phyloP scores from a whole-genome alignment of 768 basidiomycete species.

The Trametes elegans region DNA sequence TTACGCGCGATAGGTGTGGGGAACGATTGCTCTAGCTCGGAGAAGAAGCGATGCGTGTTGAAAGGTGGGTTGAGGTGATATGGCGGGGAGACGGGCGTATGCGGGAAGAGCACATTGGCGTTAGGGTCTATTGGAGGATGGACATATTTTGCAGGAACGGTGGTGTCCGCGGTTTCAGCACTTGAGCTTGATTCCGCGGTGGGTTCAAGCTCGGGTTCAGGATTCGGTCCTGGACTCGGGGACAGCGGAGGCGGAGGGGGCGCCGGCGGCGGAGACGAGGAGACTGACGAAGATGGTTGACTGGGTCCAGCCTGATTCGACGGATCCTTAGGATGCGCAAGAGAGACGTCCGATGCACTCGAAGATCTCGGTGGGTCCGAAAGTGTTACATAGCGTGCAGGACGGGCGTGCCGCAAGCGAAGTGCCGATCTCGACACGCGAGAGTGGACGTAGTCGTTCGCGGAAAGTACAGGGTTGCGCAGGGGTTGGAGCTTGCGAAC shows the following conservation, averaged over 20 bases:
- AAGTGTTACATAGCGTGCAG: slow-evolving; percentile 13
- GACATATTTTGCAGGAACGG: slow-evolving; percentile 11
- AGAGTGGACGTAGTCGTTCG: background rate
- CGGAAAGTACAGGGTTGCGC: background rate
- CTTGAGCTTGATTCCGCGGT: background rate
- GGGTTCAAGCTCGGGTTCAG: background rate
- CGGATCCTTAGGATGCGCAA: slow-evolving; percentile 28
- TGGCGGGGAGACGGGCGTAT: slow-evolving; percentile 28
- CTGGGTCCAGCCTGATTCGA: slow-evolving; percentile 1
- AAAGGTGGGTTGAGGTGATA: slow-evolving; percentile 71
- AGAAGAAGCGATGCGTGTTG: slow-evolving; percentile 77
- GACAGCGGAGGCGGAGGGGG: slow-evolving; percentile 9
- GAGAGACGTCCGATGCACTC: background rate
- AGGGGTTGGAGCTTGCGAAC: slow-evolving; percentile 3
- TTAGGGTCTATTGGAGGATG: slow-evolving; percentile 18
- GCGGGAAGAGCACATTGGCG: slow-evolving; percentile 21
- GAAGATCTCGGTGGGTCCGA: slow-evolving; percentile 3
- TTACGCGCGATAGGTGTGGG: slow-evolving; percentile 70
- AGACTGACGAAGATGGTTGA: background rate
- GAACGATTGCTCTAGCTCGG: slow-evolving; percentile 69
- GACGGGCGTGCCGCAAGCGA: background rate
- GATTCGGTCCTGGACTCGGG: background rate
- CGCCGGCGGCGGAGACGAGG: background rate
- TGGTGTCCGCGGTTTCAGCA: slow-evolving; percentile 1
- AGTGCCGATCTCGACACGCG: background rate